Evolutionary conservation across 331 rosid genomes (phyloP).

Genomic region (Rhamnella rubrinervis): DNA sequence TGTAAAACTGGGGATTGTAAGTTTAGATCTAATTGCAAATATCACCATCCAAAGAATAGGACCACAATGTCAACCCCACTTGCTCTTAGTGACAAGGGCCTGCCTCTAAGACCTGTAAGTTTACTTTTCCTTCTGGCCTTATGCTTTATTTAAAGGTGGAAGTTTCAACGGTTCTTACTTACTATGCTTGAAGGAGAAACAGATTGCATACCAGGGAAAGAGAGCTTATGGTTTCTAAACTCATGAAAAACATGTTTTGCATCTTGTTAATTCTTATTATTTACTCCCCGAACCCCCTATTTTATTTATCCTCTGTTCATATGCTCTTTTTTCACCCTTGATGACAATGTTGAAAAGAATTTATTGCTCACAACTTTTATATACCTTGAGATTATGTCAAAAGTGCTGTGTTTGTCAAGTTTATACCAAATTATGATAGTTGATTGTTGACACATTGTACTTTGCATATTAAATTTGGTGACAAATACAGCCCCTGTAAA

Average conservation of each 20-base stretch:
- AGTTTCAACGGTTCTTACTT: not conserved
- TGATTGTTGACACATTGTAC: too few relatives aligned
- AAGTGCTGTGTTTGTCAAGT: too few relatives aligned
- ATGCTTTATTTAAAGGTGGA: not conserved
- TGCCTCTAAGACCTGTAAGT: conserved; percentile 96
- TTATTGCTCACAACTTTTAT: too few relatives aligned
- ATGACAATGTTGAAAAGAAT: too few relatives aligned
- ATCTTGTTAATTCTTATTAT: not conserved
- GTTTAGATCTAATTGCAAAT: conserved; percentile 77
- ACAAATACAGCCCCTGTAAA: too few relatives aligned
- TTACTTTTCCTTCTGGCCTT: conserved; percentile 8
- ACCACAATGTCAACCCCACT: conserved; percentile 40
- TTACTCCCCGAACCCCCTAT: too few relatives aligned
- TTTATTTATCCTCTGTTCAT: too few relatives aligned
- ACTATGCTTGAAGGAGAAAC: not conserved
- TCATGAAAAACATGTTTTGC: not conserved
- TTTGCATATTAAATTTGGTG: too few relatives aligned
- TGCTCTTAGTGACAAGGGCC: conserved; percentile 82
- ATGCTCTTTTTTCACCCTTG: too few relatives aligned
- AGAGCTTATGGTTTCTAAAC: too few relatives aligned
- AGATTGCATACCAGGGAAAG: not conserved
- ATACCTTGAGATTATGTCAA: too few relatives aligned
- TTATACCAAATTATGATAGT: too few relatives aligned
- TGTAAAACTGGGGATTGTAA: conserved; percentile 92
- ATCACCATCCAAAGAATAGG: conserved; percentile 83